Conservation (phyloP, 2,329 filamentous ascomycete genomes). For the Rhynchosporium secalis region DNA sequence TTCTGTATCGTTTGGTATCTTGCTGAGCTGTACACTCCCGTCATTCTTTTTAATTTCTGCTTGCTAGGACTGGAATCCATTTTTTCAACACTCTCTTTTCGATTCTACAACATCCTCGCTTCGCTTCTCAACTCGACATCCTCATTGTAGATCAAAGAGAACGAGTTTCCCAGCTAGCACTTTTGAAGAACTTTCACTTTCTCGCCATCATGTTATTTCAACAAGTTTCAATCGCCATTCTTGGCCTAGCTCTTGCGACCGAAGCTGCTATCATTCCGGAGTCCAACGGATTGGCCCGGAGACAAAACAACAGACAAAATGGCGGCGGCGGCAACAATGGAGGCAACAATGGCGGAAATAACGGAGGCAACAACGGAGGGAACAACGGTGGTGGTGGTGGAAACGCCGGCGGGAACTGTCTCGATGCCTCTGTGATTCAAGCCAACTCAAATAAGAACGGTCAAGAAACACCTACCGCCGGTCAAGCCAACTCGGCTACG, state of each 20-base stretch:
- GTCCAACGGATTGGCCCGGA: conserved; percentile 14
- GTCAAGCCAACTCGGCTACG: conserved; percentile 34
- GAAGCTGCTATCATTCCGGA: conserved; percentile 21
- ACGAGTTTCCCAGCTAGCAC: conserved; percentile 4
- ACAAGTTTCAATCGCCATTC: conserved; percentile 13
- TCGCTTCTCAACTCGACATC: conserved; percentile 21
- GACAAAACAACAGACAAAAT: conserved; percentile 15
- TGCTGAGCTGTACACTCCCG: conserved; percentile 7
- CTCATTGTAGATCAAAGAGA: conserved; percentile 31
- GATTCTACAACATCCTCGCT: conserved; percentile 10
- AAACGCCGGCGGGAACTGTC: conserved; percentile 38
- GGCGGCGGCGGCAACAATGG: conserved; percentile 12
- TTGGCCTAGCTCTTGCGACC: conserved; percentile 16
- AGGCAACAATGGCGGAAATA: conserved; percentile 7
- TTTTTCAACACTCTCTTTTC: conserved; percentile 14
- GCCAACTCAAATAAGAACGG: conserved; percentile 44
- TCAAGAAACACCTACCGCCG: conserved; percentile 43
- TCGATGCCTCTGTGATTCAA: conserved; percentile 40
- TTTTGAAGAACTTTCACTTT: neutral
- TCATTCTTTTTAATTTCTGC: conserved; percentile 23
- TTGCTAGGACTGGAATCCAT: conserved; percentile 16
- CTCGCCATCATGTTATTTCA: conserved; percentile 21
- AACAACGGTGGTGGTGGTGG: neutral
- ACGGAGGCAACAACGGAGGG: neutral
- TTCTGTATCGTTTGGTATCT: conserved; percentile 14